phyloP scores from a whole-genome alignment of 805 yeast genomes.

The Wickerhamomyces ciferrii region DNA sequence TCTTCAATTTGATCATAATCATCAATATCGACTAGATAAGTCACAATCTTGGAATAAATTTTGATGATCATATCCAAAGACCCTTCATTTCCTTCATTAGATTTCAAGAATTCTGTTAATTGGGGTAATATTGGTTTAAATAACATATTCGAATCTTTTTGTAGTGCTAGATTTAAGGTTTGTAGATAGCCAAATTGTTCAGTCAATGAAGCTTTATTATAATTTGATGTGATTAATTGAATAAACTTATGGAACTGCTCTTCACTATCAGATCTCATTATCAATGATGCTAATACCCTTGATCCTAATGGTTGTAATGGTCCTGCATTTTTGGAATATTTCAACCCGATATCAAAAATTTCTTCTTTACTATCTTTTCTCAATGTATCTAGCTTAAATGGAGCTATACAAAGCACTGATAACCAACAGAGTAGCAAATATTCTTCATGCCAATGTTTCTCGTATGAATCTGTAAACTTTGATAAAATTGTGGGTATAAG shows the following conservation, averaged over 20 bases:
- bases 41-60: conserved; percentile 17
- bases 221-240: conserved; percentile 13
- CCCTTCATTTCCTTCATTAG: conserved; percentile 1
- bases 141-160: conserved; percentile 12
- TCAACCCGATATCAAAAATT: conserved; percentile 30
- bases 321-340: conserved; percentile 39
- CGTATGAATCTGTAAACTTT: conserved; percentile 12
- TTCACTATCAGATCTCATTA: conserved; percentile 20
- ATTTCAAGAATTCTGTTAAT: background rate
- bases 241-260: conserved; percentile 8
- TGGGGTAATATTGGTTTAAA: background rate
- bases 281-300: conserved; percentile 24
- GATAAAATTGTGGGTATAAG: conserved; percentile 34
- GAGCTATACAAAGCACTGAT: conserved; percentile 61
- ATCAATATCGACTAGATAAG: conserved; percentile 10
- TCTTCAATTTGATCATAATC: conserved; percentile 32
- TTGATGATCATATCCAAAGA: conserved; percentile 16
- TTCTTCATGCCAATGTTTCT: conserved; percentile 37
- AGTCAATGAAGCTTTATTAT: conserved; percentile 3
- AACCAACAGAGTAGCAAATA: conserved; percentile 66
- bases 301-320: conserved; percentile 25
- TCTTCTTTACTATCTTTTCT: conserved; percentile 22
- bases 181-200: conserved; percentile 11
- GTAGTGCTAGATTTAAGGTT: conserved; percentile 14
- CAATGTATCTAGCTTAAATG: conserved; percentile 54